A percentile compares a stretch with the other conserved stretches of the same genome.
Evolutionary conservation across 345 rosid genomes (phyloP).

Genomic region (Pistacia atlantica): DNA sequence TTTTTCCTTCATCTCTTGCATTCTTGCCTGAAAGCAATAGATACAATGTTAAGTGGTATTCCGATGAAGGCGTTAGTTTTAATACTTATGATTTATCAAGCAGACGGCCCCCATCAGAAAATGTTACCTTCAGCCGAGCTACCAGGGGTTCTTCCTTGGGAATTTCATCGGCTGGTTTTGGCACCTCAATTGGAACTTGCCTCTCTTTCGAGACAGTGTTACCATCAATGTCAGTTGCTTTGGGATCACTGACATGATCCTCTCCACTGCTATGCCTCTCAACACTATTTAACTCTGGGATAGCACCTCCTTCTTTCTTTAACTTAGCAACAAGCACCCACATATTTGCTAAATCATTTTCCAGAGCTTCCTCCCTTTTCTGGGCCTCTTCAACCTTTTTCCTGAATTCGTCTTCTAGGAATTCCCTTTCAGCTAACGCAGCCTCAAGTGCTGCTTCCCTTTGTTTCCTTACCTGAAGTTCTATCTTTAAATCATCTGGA

Average conservation of each 20-base stretch:
- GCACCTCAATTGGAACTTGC: conserved; percentile 40
- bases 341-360: conserved; percentile 97
- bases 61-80: neutral
- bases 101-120: neutral
- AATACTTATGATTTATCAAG: neutral
- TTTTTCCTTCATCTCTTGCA: conserved; percentile 99
- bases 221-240: conserved; percentile 40
- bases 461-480: conserved; percentile 89
- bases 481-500: conserved; percentile 78
- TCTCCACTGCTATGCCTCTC: conserved; percentile 41
- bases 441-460: conserved; percentile 86
- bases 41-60: neutral
- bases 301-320: conserved; percentile 72
- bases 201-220: conserved; percentile 52
- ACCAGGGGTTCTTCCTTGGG: conserved; percentile 88
- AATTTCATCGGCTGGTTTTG: conserved; percentile 44
- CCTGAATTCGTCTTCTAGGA: conserved; percentile 79
- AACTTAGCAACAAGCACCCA: conserved; percentile 99
- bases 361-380: conserved; percentile 89
- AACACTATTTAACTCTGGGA: conserved; percentile 49
- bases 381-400: conserved; percentile 84
- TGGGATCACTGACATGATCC: conserved; percentile 36
- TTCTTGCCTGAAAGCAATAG: conserved; percentile 64
- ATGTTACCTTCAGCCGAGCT: conserved; percentile 81
- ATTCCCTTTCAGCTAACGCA: conserved; percentile 81